Evolutionary conservation across 2,329 filamentous ascomycete genomes (phyloP), one percentile per base, ranked within the genome.

Genomic region (Microsporum audouinii): DNA sequence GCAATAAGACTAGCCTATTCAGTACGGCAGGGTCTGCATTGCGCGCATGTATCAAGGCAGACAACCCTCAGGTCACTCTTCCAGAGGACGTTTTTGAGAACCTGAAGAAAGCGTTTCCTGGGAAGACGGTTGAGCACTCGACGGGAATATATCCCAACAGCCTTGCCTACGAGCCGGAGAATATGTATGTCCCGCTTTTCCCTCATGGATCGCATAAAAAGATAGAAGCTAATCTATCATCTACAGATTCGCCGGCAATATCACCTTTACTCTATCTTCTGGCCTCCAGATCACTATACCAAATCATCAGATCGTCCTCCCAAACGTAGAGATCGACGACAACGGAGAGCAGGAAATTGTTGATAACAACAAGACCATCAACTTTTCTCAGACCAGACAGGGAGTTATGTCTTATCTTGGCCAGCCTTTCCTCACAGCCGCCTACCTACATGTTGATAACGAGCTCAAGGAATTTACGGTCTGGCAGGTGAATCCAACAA

Each of bases 381-480:
- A 57, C 27, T 41, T 57, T 17, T 8, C 5, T 3, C 27, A 47
- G 17, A 36, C 5, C 12, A 27, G 12, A 5, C 6, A 38, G n/a
- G 34, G 29, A 5, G 27, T 34, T 14, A 41, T 57, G 34, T 62
- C 66, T 1, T 34, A 62, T 14, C 49, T 73, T 5, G 71, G 71
- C 27, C 62, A 65, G 27, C 63, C 67, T 17, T 74, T 74, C 61
- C 65, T 74, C 14, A 67, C 69, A 5, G 61, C 66, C 12, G 68
- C 69, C 1, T 72, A 73, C 49, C 61, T 73, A 10, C 64, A 69
- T 39, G 65, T 71, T 56, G 70, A 73, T 60, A 64, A 72, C 41
- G 67, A 69, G 17, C 12, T 39, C 4, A 57, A 60, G 39, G 43
- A 61, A 29, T 69, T 66, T 58, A 66, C 66, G 4, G 55, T 69